Percentiles rank a stretch among this genome's conserved stretches.
phyloP scores from a whole-genome alignment of 768 basidiomycete genomes.

The Paxillus ammoniavirescens region DNA sequence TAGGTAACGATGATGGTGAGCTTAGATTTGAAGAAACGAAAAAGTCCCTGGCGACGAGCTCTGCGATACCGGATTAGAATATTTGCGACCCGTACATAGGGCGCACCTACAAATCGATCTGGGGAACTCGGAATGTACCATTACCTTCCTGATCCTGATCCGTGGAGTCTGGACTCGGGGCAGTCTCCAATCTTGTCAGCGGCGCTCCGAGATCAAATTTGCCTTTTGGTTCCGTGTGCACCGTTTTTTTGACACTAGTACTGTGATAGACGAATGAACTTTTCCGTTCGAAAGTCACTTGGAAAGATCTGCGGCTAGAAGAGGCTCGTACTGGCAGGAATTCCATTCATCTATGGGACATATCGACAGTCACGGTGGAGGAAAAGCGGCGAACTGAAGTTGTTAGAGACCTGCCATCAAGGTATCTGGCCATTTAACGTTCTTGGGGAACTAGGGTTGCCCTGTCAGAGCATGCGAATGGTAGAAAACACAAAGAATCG shows the following conservation, averaged over 20 bases:
- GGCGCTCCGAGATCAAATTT: conserved; percentile 14
- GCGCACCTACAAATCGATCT: conserved; percentile 2
- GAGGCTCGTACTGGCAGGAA: background rate
- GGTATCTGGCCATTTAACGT: conserved; percentile 4
- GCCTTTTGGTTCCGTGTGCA: background rate
- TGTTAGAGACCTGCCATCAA: background rate
- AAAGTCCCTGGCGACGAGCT: background rate
- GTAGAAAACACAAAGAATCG: background rate
- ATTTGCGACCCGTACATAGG: background rate
- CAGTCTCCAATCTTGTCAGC: conserved; percentile 5
- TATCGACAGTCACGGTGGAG: conserved; percentile 14
- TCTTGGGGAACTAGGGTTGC: conserved; percentile 12
- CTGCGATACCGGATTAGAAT: conserved; percentile 1
- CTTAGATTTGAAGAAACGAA: background rate
- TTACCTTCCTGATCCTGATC: conserved; percentile 20
- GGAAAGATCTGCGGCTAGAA: background rate
- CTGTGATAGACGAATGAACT: too few species aligned
- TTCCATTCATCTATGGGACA: conserved; percentile 1
- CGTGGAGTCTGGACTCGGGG: conserved; percentile 11
- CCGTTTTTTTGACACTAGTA: background rate
- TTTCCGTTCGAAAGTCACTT: background rate
- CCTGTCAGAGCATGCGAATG: conserved; percentile 4
- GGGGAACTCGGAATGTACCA: background rate
- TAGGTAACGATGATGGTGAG: too few species aligned
- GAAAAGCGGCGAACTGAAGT: conserved; percentile 11